Evolutionary conservation across 2,329 filamentous ascomycete species (phyloP).

Genomic region (Sarocladiaceae sp.): DNA sequence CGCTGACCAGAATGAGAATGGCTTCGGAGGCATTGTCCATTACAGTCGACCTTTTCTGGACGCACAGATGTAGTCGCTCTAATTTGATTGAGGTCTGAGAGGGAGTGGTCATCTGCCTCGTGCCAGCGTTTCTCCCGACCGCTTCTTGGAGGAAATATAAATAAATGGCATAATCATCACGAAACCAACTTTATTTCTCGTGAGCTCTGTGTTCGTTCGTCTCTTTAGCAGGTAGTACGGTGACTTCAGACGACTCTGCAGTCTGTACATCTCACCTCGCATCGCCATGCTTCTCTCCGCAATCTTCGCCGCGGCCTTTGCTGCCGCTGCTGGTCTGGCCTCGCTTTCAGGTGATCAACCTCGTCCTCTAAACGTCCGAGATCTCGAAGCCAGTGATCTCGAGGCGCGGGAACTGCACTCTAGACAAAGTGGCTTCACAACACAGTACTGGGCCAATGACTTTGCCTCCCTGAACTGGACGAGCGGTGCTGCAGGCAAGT

Average conservation of each 20-base stretch:
- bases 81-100: neutral
- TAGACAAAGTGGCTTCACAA: conserved; percentile 1
- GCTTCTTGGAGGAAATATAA: neutral
- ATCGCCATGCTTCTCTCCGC: conserved; percentile 1
- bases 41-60: too few species aligned
- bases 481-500: conserved; percentile 1
- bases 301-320: neutral
- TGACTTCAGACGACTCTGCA: too few species aligned
- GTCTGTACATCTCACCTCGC: neutral
- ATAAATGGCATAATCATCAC: conserved; percentile 1
- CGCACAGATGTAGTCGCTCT: too few species aligned
- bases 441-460: conserved; percentile 9
- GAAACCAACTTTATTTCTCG: neutral
- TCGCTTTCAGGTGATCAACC: neutral
- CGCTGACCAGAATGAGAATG: too few species aligned
- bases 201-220: neutral
- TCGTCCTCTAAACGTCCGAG: too few species aligned
- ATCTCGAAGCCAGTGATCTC: too few species aligned
- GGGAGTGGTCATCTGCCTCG: neutral
- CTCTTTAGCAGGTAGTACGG: neutral
- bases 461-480: conserved; percentile 6
- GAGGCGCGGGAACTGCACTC: neutral
- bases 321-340: neutral
- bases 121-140: neutral
- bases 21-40: too few species aligned